These are phyloP conservation scores for Pseudogymnoascus sp. DNA, from an alignment of 2,329 filamentous ascomycete species.

Conservation along the genomic window DNA sequence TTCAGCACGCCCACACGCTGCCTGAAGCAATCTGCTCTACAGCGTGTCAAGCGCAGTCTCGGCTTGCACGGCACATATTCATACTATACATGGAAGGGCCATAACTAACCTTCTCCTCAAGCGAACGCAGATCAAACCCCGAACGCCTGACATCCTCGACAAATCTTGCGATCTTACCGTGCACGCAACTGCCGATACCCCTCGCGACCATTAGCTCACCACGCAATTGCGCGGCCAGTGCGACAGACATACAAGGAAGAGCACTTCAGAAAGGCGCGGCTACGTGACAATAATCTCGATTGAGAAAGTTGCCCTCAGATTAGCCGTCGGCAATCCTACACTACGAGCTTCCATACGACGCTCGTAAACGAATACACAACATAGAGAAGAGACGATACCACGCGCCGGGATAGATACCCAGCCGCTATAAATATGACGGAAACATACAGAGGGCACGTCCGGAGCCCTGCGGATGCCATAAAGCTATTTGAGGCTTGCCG, in stretches of 20 bases:
- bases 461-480: constrained; percentile 93
- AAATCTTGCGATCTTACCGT: neutral
- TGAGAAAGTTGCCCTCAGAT: neutral
- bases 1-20: neutral
- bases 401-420: neutral
- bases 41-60: neutral
- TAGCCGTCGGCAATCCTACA: neutral
- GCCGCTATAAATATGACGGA: constrained; percentile 40
- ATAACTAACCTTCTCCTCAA: neutral
- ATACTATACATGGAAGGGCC: neutral
- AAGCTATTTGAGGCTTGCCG: constrained; percentile 96
- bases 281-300: neutral
- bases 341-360: neutral
- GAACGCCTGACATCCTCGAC: neutral
- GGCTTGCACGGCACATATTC: neutral
- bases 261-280: neutral
- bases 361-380: neutral
- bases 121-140: neutral
- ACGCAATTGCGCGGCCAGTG: neutral
- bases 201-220: neutral
- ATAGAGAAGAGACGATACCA: neutral
- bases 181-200: neutral
- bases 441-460: constrained; percentile 90
- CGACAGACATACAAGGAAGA: neutral
- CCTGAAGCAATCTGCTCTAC: neutral